Evolutionary conservation across 805 yeast genomes (phyloP).

Genomic region (Saccharomycopsis lassenensis): DNA sequence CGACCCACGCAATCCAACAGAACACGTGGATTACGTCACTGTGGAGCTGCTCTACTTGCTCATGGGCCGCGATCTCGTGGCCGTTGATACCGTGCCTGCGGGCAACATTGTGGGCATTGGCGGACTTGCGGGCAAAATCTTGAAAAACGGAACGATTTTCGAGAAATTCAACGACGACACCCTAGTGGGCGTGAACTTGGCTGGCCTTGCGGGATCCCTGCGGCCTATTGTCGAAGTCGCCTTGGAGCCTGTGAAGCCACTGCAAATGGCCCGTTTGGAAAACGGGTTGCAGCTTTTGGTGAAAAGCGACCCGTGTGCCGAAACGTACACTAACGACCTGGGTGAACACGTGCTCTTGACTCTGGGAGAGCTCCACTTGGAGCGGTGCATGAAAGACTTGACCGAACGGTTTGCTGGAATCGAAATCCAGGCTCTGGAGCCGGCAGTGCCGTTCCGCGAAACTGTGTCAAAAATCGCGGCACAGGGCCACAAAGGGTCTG

Average conservation of each 20-base stretch:
- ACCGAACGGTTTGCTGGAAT: slow-evolving; percentile 86
- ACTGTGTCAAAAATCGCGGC: too few relatives aligned
- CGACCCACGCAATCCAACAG: slow-evolving; percentile 50
- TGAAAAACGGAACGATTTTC: slow-evolving; percentile 90
- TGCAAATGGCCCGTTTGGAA: slow-evolving; percentile 63
- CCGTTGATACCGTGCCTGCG: slow-evolving; percentile 75
- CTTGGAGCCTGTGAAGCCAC: slow-evolving; percentile 85
- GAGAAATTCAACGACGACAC: slow-evolving; percentile 48
- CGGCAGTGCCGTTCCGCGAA: slow-evolving; percentile 91
- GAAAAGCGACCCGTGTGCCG: slow-evolving; percentile 91
- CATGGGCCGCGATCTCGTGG: slow-evolving; percentile 86
- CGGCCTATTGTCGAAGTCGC: slow-evolving; percentile 94
- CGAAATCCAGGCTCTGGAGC: slow-evolving; percentile 78
- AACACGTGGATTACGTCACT: slow-evolving; percentile 44
- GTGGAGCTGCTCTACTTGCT: slow-evolving; percentile 65
- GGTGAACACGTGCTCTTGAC: slow-evolving; percentile 93
- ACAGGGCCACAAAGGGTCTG: too few relatives aligned
- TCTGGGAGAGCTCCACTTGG: slow-evolving; percentile 94
- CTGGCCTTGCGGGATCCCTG: slow-evolving; percentile 50
- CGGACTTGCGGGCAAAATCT: slow-evolving; percentile 71
- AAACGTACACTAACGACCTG: slow-evolving; percentile 70
- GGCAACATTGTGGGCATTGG: slow-evolving; percentile 94
- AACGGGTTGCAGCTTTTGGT: slow-evolving; percentile 69
- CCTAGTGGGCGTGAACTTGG: slow-evolving; percentile 58
- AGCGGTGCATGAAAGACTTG: slow-evolving; percentile 85